phyloP scores from a whole-genome alignment of 192 early-diverging fungal genomes.

The Haplosporangium gracile region DNA sequence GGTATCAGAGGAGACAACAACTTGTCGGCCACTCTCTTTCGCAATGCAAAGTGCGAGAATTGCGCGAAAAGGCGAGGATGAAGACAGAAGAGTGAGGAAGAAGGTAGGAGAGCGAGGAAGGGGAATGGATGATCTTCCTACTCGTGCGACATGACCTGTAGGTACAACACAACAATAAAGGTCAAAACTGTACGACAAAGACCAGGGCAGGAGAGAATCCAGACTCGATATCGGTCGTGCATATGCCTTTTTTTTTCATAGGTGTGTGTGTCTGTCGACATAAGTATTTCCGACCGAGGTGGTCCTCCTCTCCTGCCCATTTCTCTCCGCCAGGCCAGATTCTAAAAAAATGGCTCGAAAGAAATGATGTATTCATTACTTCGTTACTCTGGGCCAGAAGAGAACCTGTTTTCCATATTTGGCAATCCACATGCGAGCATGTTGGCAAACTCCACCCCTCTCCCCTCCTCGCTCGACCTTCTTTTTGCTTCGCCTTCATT shows the following conservation, averaged over 20 bases:
- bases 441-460: no score
- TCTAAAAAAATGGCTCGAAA: background rate
- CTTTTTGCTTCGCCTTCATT: no score
- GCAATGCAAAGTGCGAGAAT: background rate
- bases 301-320: background rate
- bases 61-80: background rate
- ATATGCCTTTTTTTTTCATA: background rate
- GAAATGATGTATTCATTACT: background rate
- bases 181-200: background rate
- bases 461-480: no score
- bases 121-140: background rate
- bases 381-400: slow-evolving; percentile 9
- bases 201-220: slow-evolving; percentile 29
- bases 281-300: background rate
- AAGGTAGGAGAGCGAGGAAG: background rate
- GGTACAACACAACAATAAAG: background rate
- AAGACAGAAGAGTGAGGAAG: no score
- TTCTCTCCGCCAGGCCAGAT: slow-evolving; percentile 14
- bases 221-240: background rate
- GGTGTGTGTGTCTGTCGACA: background rate
- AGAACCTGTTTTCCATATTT: background rate
- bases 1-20: background rate
- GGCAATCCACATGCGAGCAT: background rate
- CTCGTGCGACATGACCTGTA: background rate
- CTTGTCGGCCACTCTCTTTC: background rate